phyloP scores from a whole-genome alignment of 495 filamentous ascomycete genomes.

The Penicillium argentinense region DNA sequence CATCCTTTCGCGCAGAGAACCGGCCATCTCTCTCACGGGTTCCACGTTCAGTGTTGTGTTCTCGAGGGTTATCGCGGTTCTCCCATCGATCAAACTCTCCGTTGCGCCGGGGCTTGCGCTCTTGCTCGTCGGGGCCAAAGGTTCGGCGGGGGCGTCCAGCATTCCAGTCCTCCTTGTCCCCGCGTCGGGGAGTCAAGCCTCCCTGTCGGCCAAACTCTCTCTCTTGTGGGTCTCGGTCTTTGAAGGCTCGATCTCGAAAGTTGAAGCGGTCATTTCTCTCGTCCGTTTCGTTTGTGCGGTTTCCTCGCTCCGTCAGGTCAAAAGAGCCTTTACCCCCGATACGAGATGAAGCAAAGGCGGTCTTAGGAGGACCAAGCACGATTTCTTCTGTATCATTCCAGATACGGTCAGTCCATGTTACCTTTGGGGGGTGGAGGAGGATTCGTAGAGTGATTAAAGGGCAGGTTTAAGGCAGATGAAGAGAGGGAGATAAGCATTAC shows the following conservation, averaged over 20 bases:
- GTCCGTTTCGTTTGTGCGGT: conserved; percentile 49
- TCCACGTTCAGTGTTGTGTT: conserved; percentile 48
- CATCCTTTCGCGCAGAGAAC: conserved; percentile 48
- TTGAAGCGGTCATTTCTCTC: conserved; percentile 61
- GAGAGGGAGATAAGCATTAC: conserved; percentile 25
- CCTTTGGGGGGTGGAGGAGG: conserved; percentile 2
- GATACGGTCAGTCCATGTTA: conserved; percentile 17
- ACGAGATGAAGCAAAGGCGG: conserved; percentile 78
- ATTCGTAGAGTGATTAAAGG: background rate
- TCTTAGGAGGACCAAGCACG: conserved; percentile 85
- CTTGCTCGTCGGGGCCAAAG: conserved; percentile 54
- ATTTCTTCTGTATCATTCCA: conserved; percentile 68
- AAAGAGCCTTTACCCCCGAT: conserved; percentile 54
- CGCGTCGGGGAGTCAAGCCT: conserved; percentile 42
- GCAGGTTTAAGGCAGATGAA: conserved; percentile 14
- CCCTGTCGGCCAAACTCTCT: conserved; percentile 46
- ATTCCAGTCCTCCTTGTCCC: conserved; percentile 60
- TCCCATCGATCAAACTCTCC: conserved; percentile 65
- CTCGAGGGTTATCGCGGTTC: conserved; percentile 39
- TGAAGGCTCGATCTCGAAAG: conserved; percentile 55
- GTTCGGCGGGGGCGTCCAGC: conserved; percentile 53
- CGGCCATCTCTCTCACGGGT: conserved; percentile 45
- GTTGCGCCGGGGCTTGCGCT: conserved; percentile 53
- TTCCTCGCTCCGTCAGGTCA: conserved; percentile 46
- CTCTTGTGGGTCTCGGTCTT: conserved; percentile 47